Conservation (phyloP, 2,329 filamentous ascomycete genomes). For the Paecilomyces niveus region DNA sequence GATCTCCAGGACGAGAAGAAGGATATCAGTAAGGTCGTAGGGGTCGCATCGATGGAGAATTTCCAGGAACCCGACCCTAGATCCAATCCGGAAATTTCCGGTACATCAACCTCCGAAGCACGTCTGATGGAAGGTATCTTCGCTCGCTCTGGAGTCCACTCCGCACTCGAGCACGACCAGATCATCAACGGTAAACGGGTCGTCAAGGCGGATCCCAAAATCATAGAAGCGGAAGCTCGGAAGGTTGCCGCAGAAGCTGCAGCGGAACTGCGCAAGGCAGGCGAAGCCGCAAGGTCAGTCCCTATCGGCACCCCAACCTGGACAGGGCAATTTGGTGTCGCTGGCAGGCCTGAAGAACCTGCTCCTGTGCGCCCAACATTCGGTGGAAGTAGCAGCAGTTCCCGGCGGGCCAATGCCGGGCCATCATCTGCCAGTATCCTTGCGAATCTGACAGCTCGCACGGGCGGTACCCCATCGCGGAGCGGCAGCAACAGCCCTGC, state of each 20-base stretch:
- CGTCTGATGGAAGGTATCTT: constrained; percentile 87
- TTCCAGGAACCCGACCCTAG: constrained; percentile 43
- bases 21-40: constrained; percentile 48
- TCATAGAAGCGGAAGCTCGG: constrained; percentile 76
- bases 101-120: constrained; percentile 48
- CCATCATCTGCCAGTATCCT: constrained; percentile 35
- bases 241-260: constrained; percentile 72
- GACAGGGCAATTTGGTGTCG: constrained; percentile 78
- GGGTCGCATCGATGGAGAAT: constrained; percentile 59
- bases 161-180: constrained; percentile 86
- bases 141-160: constrained; percentile 75
- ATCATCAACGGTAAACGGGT: constrained; percentile 73
- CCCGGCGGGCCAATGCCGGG: constrained; percentile 28
- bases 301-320: constrained; percentile 85
- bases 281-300: constrained; percentile 62
- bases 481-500: constrained; percentile 34
- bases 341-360: constrained; percentile 60
- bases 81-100: constrained; percentile 12
- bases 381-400: constrained; percentile 25
- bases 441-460: constrained; percentile 29
- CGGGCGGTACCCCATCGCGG: constrained; percentile 9
- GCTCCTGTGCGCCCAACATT: constrained; percentile 37
- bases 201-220: constrained; percentile 64
- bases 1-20: constrained; percentile 25
- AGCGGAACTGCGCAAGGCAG: constrained; percentile 64